Conservation (phyloP, 2,329 filamentous ascomycete species). For the Venturia carpophila region DNA sequence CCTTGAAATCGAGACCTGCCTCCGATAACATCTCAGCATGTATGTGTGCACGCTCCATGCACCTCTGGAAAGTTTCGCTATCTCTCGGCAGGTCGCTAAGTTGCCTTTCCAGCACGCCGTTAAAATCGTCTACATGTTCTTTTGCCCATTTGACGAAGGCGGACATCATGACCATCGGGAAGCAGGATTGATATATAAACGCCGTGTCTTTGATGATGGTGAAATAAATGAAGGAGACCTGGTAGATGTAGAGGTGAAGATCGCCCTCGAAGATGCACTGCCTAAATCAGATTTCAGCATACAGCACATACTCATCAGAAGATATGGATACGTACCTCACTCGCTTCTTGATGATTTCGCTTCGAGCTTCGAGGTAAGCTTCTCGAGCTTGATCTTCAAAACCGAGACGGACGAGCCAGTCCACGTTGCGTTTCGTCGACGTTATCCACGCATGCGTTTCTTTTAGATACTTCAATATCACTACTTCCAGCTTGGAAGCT, state of each 20-base stretch:
- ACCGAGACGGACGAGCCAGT: constrained; percentile 76
- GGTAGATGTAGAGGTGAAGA: constrained; percentile 86
- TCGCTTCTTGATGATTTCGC: constrained; percentile 69
- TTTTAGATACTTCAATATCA: constrained; percentile 69
- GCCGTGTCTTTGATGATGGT: constrained; percentile 90
- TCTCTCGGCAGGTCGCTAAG: constrained; percentile 74
- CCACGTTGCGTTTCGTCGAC: constrained; percentile 72
- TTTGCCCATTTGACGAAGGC: constrained; percentile 99
- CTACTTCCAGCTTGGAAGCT: constrained; percentile 64
- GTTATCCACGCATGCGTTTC: constrained; percentile 68
- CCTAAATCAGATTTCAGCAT: constrained; percentile 38
- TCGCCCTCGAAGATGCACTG: constrained; percentile 95
- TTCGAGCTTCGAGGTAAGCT: constrained; percentile 73
- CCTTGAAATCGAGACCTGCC: constrained; percentile 83
- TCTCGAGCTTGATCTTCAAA: constrained; percentile 86
- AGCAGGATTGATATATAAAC: constrained; percentile 69
- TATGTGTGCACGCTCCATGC: constrained; percentile 70
- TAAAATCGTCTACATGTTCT: constrained; percentile 86
- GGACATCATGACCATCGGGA: constrained; percentile 79
- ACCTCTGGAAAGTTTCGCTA: constrained; percentile 71
- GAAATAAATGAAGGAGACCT: constrained; percentile 93
- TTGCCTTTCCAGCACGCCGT: constrained; percentile 71
- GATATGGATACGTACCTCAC: constrained; percentile 54
- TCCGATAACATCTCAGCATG: constrained; percentile 75
- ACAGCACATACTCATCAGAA: not conserved